Evolutionary conservation across 371 early-diverging fungal genomes (phyloP).

Genomic region (Rhizomucor miehei): DNA sequence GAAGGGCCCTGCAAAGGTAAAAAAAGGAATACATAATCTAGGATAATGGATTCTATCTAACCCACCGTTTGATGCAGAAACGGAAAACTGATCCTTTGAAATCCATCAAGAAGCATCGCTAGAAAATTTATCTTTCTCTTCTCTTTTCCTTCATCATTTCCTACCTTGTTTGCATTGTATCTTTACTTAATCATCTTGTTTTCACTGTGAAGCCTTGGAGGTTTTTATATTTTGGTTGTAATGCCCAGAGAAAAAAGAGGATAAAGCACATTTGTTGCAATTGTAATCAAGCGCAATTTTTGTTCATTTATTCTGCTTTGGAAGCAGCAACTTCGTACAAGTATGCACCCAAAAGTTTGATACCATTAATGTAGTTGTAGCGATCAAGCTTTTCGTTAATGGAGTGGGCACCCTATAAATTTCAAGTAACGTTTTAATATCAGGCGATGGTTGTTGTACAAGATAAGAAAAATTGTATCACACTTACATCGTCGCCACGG

Average conservation of each 20-base stretch:
- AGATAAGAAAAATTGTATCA: background rate
- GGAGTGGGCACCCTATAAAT: slow-evolving; percentile 96
- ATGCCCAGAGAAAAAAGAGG: too few species aligned
- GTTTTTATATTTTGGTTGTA: too few species aligned
- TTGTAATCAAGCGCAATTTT: too few species aligned
- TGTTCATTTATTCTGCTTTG: slow-evolving; percentile 7
- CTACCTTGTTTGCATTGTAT: background rate
- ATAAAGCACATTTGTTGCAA: too few species aligned
- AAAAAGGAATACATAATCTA: background rate
- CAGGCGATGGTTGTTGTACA: too few species aligned
- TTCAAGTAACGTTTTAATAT: slow-evolving; percentile 10
- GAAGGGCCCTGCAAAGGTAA: slow-evolving; percentile 11
- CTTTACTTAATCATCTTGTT: too few species aligned
- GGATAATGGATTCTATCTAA: background rate
- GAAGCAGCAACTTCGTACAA: slow-evolving; percentile 75
- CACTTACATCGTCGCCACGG: slow-evolving; percentile 73
- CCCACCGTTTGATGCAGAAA: slow-evolving; percentile 36
- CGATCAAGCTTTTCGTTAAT: slow-evolving; percentile 96
- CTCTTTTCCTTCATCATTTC: background rate
- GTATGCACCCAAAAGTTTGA: slow-evolving; percentile 90
- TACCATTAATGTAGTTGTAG: slow-evolving; percentile 91
- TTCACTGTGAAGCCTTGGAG: too few species aligned
- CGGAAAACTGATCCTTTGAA: slow-evolving; percentile 58
- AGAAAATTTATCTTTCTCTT: background rate
- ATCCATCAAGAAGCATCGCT: slow-evolving; percentile 19